Conservation (phyloP, 345 rosid genomes). For the Eucalyptus tenuipes region DNA sequence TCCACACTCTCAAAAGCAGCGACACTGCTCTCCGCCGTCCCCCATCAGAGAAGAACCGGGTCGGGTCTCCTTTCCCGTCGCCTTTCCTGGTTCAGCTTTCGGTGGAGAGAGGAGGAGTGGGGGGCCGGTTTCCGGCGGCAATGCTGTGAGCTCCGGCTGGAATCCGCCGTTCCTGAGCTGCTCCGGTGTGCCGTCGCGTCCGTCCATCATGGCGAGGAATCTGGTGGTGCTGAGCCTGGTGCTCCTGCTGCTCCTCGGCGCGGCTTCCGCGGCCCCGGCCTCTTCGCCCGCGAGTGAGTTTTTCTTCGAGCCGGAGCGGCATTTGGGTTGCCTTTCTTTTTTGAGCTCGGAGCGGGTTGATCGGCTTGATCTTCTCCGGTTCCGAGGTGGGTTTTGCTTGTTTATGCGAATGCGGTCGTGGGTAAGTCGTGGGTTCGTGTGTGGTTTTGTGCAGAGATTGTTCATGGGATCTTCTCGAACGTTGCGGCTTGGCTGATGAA, state of each 20-base stretch:
- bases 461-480: conserved; percentile 65
- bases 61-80: neutral
- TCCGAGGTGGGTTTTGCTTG: neutral
- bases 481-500: conserved; percentile 60
- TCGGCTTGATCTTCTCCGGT: neutral
- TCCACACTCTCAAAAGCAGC: neutral
- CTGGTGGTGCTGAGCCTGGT: conserved; percentile 24
- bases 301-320: neutral
- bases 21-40: neutral
- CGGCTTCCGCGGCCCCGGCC: conserved; percentile 54
- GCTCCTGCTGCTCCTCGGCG: conserved; percentile 37
- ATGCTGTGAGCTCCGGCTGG: conserved; percentile 1
- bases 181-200: neutral
- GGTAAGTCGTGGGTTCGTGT: neutral
- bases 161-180: neutral
- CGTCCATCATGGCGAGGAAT: conserved; percentile 38
- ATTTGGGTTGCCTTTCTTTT: neutral
- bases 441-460: conserved; percentile 51
- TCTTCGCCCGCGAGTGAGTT: conserved; percentile 86
- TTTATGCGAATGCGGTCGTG: neutral
- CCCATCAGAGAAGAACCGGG: neutral
- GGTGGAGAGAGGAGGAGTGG: neutral
- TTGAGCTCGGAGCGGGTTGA: neutral
- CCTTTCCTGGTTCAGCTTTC: neutral
- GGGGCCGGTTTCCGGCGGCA: neutral